Conservation (phyloP, 148 eudicot species). For the Rhododendron williamsianum region DNA sequence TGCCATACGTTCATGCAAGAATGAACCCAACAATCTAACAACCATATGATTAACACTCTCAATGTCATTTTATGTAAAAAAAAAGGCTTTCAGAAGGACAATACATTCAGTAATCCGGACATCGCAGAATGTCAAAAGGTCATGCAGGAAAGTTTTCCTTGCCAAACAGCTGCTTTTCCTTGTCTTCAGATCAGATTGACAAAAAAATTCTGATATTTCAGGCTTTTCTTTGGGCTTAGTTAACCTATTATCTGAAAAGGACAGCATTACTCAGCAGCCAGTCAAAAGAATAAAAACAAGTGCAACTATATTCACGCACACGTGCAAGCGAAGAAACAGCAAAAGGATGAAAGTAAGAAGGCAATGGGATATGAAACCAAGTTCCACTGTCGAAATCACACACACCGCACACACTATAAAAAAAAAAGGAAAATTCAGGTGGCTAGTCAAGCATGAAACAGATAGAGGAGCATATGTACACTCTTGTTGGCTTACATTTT, state of each 20-base stretch:
- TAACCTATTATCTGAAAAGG: conserved; percentile 15
- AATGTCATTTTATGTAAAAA: background rate
- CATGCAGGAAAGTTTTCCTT: conserved; percentile 41
- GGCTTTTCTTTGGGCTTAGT: conserved; percentile 10
- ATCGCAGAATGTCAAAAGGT: conserved; percentile 44
- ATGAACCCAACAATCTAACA: background rate
- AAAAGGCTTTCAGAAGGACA: conserved; percentile 12
- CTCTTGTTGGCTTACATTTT: background rate
- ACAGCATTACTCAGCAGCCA: conserved; percentile 6
- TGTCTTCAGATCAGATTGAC: conserved; percentile 18
- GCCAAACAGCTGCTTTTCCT: conserved; percentile 22
- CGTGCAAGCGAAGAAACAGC: background rate
- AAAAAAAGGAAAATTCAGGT: background rate
- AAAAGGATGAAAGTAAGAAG: background rate
- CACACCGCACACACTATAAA: background rate
- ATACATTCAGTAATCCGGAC: conserved; percentile 64
- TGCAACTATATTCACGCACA: background rate
- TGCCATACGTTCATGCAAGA: background rate
- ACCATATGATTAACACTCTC: background rate
- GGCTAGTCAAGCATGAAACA: background rate
- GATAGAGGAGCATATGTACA: background rate
- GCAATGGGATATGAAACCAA: background rate
- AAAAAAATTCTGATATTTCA: conserved; percentile 12
- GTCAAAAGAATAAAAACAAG: conserved; percentile 5
- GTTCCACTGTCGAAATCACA: background rate